Evolutionary conservation across 2,329 filamentous ascomycete species (phyloP).

Genomic region (Pseudogymnoascus sp.): DNA sequence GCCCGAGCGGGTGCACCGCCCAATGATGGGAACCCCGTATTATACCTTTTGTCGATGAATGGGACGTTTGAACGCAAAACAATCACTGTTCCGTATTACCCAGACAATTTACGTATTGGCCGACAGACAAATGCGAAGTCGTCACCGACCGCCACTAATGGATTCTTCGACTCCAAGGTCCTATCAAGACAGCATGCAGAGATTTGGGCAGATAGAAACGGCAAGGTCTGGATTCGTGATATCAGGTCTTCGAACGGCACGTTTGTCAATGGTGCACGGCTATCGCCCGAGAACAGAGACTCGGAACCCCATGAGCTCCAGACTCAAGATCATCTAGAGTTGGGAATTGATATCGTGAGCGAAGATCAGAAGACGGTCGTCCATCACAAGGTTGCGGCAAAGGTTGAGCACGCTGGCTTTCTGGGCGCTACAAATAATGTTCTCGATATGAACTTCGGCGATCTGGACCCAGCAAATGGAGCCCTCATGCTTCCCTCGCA

Average conservation of each 20-base stretch:
- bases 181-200: constrained; percentile 93
- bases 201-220: constrained; percentile 76
- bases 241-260: constrained; percentile 98
- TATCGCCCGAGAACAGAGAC: constrained; percentile 91
- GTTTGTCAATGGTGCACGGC: constrained; percentile 84
- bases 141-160: constrained; percentile 79
- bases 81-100: constrained; percentile 83
- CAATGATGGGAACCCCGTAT: constrained; percentile 59
- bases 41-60: constrained; percentile 84
- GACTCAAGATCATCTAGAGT: constrained; percentile 82
- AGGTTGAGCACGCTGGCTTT: constrained; percentile 90
- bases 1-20: constrained; percentile 31
- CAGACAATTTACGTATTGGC: constrained; percentile 90
- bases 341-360: constrained; percentile 97
- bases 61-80: constrained; percentile 96
- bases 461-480: constrained; percentile 73
- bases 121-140: constrained; percentile 97
- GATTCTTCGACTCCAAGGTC: constrained; percentile 97
- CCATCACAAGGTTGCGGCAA: constrained; percentile 95
- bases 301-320: constrained; percentile 91
- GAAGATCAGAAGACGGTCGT: constrained; percentile 98
- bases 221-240: constrained; percentile 92
- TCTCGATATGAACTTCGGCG: constrained; percentile 83
- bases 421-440: constrained; percentile 66
- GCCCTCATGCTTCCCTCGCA: constrained; percentile 61